A percentile compares a stretch with the other conserved stretches of the same genome.
Conservation (phyloP, 768 basidiomycete species). For the Termitomyces sp. region DNA sequence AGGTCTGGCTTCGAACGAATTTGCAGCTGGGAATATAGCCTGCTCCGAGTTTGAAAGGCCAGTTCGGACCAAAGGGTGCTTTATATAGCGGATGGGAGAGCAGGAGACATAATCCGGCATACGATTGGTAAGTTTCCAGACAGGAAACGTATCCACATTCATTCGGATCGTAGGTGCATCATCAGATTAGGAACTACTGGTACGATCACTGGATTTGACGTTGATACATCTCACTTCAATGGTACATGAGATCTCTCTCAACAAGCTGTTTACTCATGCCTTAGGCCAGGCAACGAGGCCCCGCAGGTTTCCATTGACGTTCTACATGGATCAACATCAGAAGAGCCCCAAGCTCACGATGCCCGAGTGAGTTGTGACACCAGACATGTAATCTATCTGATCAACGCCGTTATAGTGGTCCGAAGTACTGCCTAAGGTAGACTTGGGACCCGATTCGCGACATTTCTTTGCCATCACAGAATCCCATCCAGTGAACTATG, state of each 20-base stretch:
- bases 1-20: not conserved
- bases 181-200: slow-evolving; percentile 81
- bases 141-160: not conserved
- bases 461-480: slow-evolving; percentile 78
- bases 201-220: slow-evolving; percentile 74
- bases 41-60: slow-evolving; percentile 85
- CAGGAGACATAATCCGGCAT: slow-evolving; percentile 78
- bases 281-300: slow-evolving; percentile 67
- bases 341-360: slow-evolving; percentile 41
- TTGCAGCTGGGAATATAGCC: slow-evolving; percentile 45
- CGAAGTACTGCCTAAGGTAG: slow-evolving; percentile 68
- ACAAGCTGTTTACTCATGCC: not conserved
- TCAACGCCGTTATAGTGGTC: slow-evolving; percentile 55
- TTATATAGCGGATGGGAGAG: slow-evolving; percentile 94
- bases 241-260: slow-evolving; percentile 37
- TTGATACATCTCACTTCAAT: slow-evolving; percentile 94
- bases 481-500: slow-evolving; percentile 55
- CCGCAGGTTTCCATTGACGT: slow-evolving; percentile 76
- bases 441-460: slow-evolving; percentile 77
- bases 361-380: slow-evolving; percentile 37
- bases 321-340: slow-evolving; percentile 35
- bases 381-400: not conserved
- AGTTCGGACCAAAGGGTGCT: slow-evolving; percentile 94
- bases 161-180: slow-evolving; percentile 60
- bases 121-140: slow-evolving; percentile 68